Evolutionary conservation across 2,329 filamentous ascomycete genomes (phyloP).

Genomic region (Exophiala dermatitidis): DNA sequence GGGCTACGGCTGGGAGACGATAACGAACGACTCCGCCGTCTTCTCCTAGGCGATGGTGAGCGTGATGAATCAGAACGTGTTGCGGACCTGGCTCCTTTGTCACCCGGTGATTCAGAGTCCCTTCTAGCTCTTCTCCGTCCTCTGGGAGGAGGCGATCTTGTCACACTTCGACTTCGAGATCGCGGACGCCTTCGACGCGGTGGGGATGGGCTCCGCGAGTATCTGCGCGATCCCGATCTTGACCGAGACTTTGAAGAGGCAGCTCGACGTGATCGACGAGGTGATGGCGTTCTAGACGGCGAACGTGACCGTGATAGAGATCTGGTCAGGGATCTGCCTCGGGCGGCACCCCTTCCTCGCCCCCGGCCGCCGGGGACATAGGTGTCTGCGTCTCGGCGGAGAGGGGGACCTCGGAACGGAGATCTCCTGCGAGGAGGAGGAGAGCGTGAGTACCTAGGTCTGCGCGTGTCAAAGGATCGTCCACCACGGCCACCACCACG

Average conservation of each 20-base stretch:
- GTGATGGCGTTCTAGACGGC: constrained; percentile 30
- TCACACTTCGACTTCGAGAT: constrained; percentile 13
- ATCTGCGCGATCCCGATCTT: constrained; percentile 16
- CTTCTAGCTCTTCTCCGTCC: constrained; percentile 32
- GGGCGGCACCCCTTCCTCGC: constrained; percentile 30
- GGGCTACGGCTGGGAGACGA: constrained; percentile 35
- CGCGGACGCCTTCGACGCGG: constrained; percentile 16
- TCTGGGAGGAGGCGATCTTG: constrained; percentile 17
- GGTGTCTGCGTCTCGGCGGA: constrained; percentile 48
- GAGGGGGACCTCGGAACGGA: constrained; percentile 40
- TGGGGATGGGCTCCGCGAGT: constrained; percentile 30
- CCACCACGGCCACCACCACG: constrained; percentile 33
- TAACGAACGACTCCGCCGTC: constrained; percentile 36
- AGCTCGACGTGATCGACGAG: constrained; percentile 28
- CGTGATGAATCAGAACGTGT: constrained; percentile 45
- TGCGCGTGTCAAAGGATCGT: constrained; percentile 44
- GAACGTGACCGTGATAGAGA: constrained; percentile 32
- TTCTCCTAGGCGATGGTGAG: constrained; percentile 51
- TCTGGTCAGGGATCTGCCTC: constrained; percentile 35
- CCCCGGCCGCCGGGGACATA: constrained; percentile 47
- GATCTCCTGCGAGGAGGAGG: constrained; percentile 45
- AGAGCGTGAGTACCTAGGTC: constrained; percentile 45
- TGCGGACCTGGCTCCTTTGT: constrained; percentile 40
- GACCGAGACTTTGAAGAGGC: constrained; percentile 6
- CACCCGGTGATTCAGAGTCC: constrained; percentile 36